A percentile compares a stretch with the other conserved stretches of the same genome.
phyloP scores from a whole-genome alignment of 1,284 basidiomycete genomes.

The Fomitopsis palustris region DNA sequence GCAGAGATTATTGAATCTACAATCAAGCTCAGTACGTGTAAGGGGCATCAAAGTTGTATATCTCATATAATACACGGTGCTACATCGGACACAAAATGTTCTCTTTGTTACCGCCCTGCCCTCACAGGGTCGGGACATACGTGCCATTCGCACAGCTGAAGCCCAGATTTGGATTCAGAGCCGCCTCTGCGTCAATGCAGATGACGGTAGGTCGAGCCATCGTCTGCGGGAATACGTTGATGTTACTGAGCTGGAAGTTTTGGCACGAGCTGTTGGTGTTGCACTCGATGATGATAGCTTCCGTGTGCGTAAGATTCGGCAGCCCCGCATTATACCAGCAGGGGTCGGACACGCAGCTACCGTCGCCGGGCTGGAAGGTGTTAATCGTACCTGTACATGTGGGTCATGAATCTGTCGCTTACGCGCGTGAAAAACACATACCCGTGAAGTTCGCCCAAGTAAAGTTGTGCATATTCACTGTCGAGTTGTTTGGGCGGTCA shows the following conservation, averaged over 20 bases:
- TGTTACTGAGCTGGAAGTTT: neutral
- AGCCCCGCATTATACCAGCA: slow-evolving; percentile 1
- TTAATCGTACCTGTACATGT: neutral
- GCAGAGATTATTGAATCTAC: neutral
- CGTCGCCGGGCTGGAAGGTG: neutral
- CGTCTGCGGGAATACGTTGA: neutral
- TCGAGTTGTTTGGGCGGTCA: neutral
- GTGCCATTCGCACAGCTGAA: neutral
- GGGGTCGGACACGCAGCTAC: neutral
- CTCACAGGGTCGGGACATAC: neutral
- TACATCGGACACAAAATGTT: neutral
- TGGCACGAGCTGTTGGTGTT: neutral
- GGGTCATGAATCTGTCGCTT: neutral
- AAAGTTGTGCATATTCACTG: neutral
- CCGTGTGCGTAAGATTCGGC: slow-evolving; percentile 1
- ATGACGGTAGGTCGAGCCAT: neutral
- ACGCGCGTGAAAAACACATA: neutral
- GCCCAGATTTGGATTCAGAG: neutral
- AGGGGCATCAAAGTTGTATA: neutral
- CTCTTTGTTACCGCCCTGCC: neutral
- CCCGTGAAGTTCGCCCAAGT: slow-evolving; percentile 1
- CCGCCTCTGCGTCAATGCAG: neutral
- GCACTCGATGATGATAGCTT: neutral
- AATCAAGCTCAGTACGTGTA: neutral
- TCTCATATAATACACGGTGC: no score